A percentile compares a stretch with the other conserved stretches of the same genome.
Conservation (phyloP, 1,284 basidiomycete species). For the Fomitopsis betulina region DNA sequence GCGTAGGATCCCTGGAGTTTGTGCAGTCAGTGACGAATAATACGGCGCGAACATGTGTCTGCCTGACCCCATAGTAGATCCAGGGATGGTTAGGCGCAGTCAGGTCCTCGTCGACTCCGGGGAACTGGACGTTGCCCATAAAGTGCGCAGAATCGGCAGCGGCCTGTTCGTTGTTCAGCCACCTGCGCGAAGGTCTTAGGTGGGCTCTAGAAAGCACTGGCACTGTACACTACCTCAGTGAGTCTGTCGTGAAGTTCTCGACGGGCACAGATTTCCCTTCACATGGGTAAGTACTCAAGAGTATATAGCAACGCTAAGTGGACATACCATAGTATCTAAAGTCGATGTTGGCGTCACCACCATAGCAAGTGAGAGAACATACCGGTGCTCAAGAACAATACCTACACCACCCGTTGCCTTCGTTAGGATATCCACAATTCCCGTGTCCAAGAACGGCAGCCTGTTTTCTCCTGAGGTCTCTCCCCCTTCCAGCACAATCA, state of each 20-base stretch:
- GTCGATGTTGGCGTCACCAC: conserved; percentile 27
- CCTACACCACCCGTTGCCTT: conserved; percentile 81
- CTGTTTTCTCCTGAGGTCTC: conserved; percentile 77
- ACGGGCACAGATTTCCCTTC: conserved; percentile 81
- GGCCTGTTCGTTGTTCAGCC: conserved; percentile 86
- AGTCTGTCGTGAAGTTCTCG: conserved; percentile 74
- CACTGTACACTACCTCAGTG: conserved; percentile 46
- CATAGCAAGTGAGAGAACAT: conserved; percentile 1
- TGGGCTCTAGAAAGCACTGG: background rate
- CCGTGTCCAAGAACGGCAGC: conserved; percentile 71
- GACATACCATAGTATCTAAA: conserved; percentile 58
- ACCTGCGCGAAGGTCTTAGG: conserved; percentile 37
- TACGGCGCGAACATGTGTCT: background rate
- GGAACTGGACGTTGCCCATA: conserved; percentile 76
- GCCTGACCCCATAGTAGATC: conserved; percentile 92
- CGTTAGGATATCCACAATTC: conserved; percentile 83
- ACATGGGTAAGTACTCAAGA: background rate
- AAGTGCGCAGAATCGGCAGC: conserved; percentile 93
- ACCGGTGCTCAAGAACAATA: conserved; percentile 88
- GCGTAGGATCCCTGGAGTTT: conserved; percentile 75
- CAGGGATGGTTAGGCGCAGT: conserved; percentile 74
- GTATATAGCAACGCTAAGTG: background rate
- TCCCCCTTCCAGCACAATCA: conserved; percentile 81
- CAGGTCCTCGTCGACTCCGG: conserved; percentile 66
- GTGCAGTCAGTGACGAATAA: background rate